Base-by-base conservation (phyloP, 352 stramenopile species). In the Globisporangium viniferum region DNA sequence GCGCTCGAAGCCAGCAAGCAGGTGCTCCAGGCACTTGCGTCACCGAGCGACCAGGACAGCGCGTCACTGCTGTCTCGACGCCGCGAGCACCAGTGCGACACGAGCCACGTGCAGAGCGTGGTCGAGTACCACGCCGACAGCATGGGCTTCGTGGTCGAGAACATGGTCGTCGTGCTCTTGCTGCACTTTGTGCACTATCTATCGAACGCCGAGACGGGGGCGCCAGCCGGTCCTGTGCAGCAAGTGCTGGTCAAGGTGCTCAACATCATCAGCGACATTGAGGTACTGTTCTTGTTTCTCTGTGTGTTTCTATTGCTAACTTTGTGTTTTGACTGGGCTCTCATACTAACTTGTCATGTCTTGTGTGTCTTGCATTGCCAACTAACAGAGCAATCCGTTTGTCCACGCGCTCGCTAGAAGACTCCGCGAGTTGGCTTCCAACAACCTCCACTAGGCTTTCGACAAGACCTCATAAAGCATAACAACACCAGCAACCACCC, bases 61-160 rank as follows among this genome's bases (percentile, higher is more conserved):
- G 59, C 58, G 20, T 51, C 49, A 31, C 18, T 66, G 33, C n/a
- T 44, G 41, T 46, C 20, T 31, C 70, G 73, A 20, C 72, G 70
- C 35, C 73, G 67, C n/a, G 72, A 86, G 36, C 67, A 85, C 60
- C 60, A 70, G 49, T 77, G 69, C 51, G 78, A 89, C 31, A 77
- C 74, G 8, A 67, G 70, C 24, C 77, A 81, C 63, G 39, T 81
- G 54, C 73, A 82, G 63, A 85, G 74, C 70, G 74, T 92, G 63
- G 59, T 90, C n/a, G 85, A 92, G 68, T 92, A 93, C 64, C 81
- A 95, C 71, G 67, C 68, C 20, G 87, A 95, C 62, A 93, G 84
- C 61, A 67, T 93, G 70, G 68, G 74, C 14, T 95, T 95, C 55
- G 70, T 92, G 48, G 75, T 90, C 20, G 85, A 95, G 76, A 93